Conservation (phyloP, 108 stramenopile species). For the Cyclotella atomus region DNA sequence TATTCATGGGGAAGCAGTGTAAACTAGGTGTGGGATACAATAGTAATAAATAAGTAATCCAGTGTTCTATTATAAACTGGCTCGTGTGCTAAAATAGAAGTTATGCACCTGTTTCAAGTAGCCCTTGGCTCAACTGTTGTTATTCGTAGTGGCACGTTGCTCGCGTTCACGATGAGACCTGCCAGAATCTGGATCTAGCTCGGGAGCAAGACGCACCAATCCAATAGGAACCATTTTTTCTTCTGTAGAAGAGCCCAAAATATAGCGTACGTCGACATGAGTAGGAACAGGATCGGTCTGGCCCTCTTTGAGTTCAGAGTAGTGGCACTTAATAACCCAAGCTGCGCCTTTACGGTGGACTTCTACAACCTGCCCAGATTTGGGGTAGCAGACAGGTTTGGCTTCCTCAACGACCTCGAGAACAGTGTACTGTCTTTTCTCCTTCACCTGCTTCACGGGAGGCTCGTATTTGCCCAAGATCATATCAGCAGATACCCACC, state of each 20-base stretch:
- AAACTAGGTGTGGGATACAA: no score
- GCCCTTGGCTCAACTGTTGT: no score
- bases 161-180: conserved; percentile 23
- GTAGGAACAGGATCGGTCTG: conserved; percentile 15
- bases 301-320: not conserved
- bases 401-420: conserved; percentile 7
- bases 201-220: conserved; percentile 36
- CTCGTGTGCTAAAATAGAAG: not conserved
- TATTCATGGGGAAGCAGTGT: not conserved
- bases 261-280: conserved; percentile 36
- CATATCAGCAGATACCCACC: conserved; percentile 48
- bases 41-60: no score
- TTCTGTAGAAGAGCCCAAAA: conserved; percentile 19
- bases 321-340: conserved; percentile 19
- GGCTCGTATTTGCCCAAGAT: conserved; percentile 41
- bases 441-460: conserved; percentile 1
- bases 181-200: conserved; percentile 34
- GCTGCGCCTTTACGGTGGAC: conserved; percentile 23
- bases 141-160: no score
- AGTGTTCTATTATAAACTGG: no score
- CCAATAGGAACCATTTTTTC: conserved; percentile 37
- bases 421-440: not conserved
- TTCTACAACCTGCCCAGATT: conserved; percentile 10
- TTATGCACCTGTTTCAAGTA: no score
- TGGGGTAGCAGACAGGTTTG: not conserved